Evolutionary conservation across 257 asterid genomes (phyloP), one percentile per base, ranked within the genome.

Genomic region (Perilla frutescens): DNA sequence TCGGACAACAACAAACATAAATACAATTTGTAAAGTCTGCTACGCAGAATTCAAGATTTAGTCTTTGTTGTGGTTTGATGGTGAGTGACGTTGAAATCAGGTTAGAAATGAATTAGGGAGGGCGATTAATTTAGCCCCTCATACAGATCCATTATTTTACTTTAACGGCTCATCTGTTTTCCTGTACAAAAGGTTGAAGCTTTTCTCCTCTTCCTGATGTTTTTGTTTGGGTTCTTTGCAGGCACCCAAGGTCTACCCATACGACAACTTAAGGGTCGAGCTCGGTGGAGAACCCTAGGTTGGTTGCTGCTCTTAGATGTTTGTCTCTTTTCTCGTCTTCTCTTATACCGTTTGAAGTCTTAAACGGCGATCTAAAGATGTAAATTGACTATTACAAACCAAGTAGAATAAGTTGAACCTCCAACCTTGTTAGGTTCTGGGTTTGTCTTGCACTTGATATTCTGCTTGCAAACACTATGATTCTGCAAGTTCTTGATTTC

Each of bases 241-340:
- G 88, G 56, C 92, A 12, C 96, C 94, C 2, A 90, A 87, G 83
- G 90, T 92, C 55, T 90, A 68, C 74, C 96, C 96, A 14, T 92
- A 85, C 13, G 98, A 90, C 87, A 88, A 92, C 84, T 74, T 92
- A 58, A 84, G 88, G 80, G 89, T 78, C 51, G 98, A 90, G 92
- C 98, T 92, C 53, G 97, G 98, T 65, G 98, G 86, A 75, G 96
- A 91, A 72, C 87, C 96, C 14, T 85, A 86, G 61, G 47, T 15
- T 32, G 75, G 63, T 39, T 66, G 57, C 41, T 48, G 34, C 65
- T 54, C 40, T 13, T 15, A 31, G 62, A 54, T 54, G 55, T 32
- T 53, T 3, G 54, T 67, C 55, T 14, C 60, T 57, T 39, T 51
- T 39, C 34, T 45, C 11, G 11, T 70, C 11, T 37, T 47, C 47